Base-by-base conservation (phyloP, 2,329 filamentous ascomycete genomes). In the Trichothecium sympodiale region DNA sequence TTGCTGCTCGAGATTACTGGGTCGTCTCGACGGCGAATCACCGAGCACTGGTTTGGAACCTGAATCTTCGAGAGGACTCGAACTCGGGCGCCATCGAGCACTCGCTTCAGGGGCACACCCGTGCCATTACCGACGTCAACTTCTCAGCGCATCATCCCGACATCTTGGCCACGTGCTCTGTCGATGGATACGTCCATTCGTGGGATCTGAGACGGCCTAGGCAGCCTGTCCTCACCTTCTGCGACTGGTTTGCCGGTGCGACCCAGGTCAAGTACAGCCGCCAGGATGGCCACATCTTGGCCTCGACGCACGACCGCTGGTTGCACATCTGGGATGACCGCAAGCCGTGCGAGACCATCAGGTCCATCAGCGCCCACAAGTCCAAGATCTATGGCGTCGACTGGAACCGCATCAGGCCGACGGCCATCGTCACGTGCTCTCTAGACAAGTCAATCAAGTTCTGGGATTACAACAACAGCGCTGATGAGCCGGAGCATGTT, bases 311-410 rank as follows among this genome's bases (percentile, higher is more conserved):
- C 60, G 87, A 94, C 57, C 78, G 80, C 33, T 86, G 78, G 61
- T 65, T 95, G 30, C 81, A 85, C 41, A 85, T 95, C 35, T 95
- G 88, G 88, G 88, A 95, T 56, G 79, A 83, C 51, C 72, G 88
- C 33, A 83, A 81, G 51, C 77, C 86, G 1, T 80, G 82, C 3
- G 70, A 77, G 39, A 87, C 88, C 5, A 61, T 95, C 30, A 79
- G 78, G 41, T 89, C 85, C 13, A 93, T 95, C 42, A 78, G 80
- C 51, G 89, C 88, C 0, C 88, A 95, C 50, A 77, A 75, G 23
- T 94, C 87, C 27, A 95, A 94, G 58, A 94, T 95, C 40, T 95
- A 95, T 53, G 89, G 89, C 18, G 68, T 95, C 25, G 89, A 95
- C 57, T 95, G 89, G 89, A 93, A 93, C 52, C 75, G 89, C 35